Percentiles rank a stretch among this genome's conserved stretches.
These are phyloP conservation scores for Tuber microsphaerosporum DNA, from an alignment of 495 filamentous ascomycete genomes.

Conservation along the genomic window DNA sequence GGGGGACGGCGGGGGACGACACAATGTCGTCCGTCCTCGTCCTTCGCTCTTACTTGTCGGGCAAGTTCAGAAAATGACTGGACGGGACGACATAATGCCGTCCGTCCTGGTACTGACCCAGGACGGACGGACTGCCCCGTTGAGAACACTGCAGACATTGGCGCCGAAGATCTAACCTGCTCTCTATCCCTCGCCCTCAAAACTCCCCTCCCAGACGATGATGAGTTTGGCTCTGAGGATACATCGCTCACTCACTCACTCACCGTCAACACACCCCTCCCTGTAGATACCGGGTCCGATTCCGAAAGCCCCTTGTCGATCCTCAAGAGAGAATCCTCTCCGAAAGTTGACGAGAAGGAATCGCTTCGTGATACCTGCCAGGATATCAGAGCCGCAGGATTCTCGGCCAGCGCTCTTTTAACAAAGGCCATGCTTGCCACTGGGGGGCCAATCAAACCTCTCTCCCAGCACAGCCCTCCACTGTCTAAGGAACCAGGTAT, in stretches of 20 bases:
- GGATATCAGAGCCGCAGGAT: neutral
- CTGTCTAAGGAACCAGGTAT: neutral
- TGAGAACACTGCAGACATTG: too few relatives aligned
- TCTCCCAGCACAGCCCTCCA: neutral
- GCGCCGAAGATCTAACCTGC: neutral
- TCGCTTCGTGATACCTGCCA: neutral
- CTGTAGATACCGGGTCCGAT: neutral
- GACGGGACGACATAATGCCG: too few relatives aligned
- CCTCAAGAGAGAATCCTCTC: neutral
- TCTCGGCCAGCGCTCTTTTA: neutral
- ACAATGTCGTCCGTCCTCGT: too few relatives aligned
- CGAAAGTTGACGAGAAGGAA: neutral
- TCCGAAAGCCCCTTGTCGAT: neutral
- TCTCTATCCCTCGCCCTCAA: neutral
- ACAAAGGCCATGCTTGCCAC: neutral
- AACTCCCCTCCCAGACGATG: neutral
- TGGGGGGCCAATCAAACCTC: neutral
- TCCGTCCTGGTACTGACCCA: too few relatives aligned
- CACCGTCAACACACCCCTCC: neutral
- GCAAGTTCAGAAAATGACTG: too few relatives aligned
- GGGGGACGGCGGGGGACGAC: too few relatives aligned
- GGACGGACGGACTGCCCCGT: too few relatives aligned
- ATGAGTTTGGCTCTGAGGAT: too few relatives aligned
- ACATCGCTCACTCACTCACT: neutral
- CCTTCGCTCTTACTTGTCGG: too few relatives aligned